phyloP scores from a whole-genome alignment of 106 monocot species.

The Acorus calamus region DNA sequence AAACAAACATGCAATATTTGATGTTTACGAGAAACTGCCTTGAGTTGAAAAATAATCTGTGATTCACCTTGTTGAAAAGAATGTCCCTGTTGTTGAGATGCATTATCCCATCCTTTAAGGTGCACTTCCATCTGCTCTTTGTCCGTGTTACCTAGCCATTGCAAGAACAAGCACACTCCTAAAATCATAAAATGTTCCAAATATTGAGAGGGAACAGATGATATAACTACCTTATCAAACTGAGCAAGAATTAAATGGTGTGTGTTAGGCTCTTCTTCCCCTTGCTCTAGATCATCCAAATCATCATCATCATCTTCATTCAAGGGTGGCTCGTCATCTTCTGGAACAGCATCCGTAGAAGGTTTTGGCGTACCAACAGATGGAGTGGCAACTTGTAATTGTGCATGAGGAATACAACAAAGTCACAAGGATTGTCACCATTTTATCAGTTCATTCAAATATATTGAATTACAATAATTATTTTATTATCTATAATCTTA shows the following conservation, averaged over 20 bases:
- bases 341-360: conserved; percentile 39
- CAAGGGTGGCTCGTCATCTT: conserved; percentile 89
- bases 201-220: not conserved
- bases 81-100: conserved; percentile 78
- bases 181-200: not conserved
- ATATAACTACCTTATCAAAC: conserved; percentile 73
- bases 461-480: too few species aligned
- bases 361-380: conserved; percentile 65
- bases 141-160: conserved; percentile 63
- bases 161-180: not conserved
- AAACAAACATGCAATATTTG: too few species aligned
- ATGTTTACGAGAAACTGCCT: too few species aligned
- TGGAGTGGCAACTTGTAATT: conserved; percentile 46
- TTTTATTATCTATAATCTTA: too few species aligned
- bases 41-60: too few species aligned
- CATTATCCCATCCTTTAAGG: conserved; percentile 96
- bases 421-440: not conserved
- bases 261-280: conserved; percentile 66
- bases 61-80: conserved; percentile 85
- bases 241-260: conserved; percentile 92
- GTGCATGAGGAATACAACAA: not conserved
- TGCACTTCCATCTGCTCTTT: conserved; percentile 91
- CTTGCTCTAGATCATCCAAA: conserved; percentile 70
- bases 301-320: conserved; percentile 97
- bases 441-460: too few species aligned